These are phyloP conservation scores for Nemania sp. DNA, from an alignment of 2,329 filamentous ascomycete genomes.

Conservation along the genomic window DNA sequence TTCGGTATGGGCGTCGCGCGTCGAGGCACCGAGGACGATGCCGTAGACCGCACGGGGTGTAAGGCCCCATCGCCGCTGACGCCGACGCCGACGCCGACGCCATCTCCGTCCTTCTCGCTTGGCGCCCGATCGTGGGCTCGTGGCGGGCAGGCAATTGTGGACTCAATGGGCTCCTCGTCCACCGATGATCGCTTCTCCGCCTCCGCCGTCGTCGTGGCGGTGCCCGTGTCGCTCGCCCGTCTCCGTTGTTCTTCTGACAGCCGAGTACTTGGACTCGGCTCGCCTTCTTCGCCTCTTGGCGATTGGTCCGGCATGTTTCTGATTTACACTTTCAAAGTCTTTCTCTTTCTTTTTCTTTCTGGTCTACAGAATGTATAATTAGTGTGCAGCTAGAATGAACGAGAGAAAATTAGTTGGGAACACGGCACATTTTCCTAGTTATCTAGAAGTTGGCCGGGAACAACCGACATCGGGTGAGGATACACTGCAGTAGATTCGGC, in stretches of 20 bases:
- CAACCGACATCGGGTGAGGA: neutral
- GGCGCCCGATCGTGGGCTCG: slow-evolving; percentile 14
- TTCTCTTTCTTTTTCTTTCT: neutral
- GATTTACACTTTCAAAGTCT: too few species aligned
- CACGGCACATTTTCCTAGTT: too few species aligned
- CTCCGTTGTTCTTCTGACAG: neutral
- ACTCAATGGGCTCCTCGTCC: slow-evolving; percentile 9
- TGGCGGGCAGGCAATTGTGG: slow-evolving; percentile 13
- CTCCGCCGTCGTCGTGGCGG: slow-evolving; percentile 5
- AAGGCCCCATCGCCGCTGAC: too few species aligned
- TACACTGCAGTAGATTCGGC: neutral
- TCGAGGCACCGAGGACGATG: slow-evolving; percentile 24
- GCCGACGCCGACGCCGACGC: too few species aligned
- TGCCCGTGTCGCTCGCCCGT: slow-evolving; percentile 5
- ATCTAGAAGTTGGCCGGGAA: neutral
- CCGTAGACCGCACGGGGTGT: slow-evolving; percentile 7
- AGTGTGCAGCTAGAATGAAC: neutral
- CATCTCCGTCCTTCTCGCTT: slow-evolving; percentile 28
- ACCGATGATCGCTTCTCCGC: slow-evolving; percentile 16
- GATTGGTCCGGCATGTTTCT: slow-evolving; percentile 16
- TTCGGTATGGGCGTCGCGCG: slow-evolving; percentile 29
- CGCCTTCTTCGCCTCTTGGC: slow-evolving; percentile 16
- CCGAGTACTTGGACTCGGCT: slow-evolving; percentile 6
- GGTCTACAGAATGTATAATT: neutral
- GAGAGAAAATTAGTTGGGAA: too few species aligned